Percentiles rank a stretch among this genome's conserved stretches.
Conservation (phyloP, 2,329 filamentous ascomycete genomes). For the Venturia carpophila region DNA sequence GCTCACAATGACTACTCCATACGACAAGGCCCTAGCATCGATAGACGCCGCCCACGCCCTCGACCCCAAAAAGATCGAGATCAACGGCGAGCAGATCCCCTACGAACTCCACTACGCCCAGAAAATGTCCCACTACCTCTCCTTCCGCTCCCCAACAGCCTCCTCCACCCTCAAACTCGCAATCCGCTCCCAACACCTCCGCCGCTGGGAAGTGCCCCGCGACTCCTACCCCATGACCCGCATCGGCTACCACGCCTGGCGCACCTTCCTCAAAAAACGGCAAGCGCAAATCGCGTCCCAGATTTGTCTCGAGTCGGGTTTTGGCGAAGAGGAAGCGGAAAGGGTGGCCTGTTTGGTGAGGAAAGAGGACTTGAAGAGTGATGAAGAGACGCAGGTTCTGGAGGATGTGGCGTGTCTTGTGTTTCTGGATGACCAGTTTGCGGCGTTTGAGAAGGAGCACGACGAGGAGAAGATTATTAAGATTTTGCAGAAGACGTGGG, state of each 20-base stretch:
- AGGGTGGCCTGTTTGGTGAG: constrained; percentile 64
- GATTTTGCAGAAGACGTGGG: constrained; percentile 36
- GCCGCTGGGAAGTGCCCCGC: constrained; percentile 76
- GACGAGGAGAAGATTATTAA: constrained; percentile 70
- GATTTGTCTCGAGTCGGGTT: constrained; percentile 48
- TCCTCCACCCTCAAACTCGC: constrained; percentile 64
- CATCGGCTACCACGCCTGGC: constrained; percentile 72
- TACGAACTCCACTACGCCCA: constrained; percentile 78
- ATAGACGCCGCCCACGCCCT: constrained; percentile 67
- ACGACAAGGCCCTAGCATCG: constrained; percentile 46
- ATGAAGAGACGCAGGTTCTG: constrained; percentile 63
- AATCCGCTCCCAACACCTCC: constrained; percentile 77
- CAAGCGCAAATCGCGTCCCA: constrained; percentile 54
- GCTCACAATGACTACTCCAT: constrained; percentile 15
- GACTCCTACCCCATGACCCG: constrained; percentile 65
- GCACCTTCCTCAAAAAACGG: constrained; percentile 62
- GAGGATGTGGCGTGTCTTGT: constrained; percentile 84
- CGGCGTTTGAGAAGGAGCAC: constrained; percentile 64
- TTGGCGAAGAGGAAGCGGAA: constrained; percentile 46
- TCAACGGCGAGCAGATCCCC: constrained; percentile 44
- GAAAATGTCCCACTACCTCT: constrained; percentile 70
- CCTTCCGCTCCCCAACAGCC: constrained; percentile 51
- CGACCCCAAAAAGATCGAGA: constrained; percentile 53
- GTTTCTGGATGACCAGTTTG: constrained; percentile 81
- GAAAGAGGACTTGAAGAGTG: constrained; percentile 62